Percentiles rank a stretch among this genome's conserved stretches.
Conservation (phyloP, 2,329 filamentous ascomycete species). For the Fusarium sp. region DNA sequence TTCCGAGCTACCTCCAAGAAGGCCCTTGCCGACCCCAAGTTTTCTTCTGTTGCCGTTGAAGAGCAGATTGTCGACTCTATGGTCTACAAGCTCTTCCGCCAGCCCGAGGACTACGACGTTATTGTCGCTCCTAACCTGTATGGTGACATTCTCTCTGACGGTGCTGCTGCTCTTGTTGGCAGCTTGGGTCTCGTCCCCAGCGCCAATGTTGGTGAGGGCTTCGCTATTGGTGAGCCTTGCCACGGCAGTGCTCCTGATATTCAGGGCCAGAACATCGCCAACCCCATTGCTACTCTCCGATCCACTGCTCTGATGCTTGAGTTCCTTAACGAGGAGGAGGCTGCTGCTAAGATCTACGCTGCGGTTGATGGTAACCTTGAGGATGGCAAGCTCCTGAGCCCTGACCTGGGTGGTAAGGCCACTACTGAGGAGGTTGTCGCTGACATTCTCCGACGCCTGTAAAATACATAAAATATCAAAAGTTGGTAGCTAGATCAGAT, state of each 20-base stretch:
- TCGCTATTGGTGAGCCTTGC: conserved; percentile 98
- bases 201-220: conserved; percentile 93
- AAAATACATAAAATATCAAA: conserved; percentile 48
- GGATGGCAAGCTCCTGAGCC: conserved; percentile 84
- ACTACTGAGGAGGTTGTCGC: conserved; percentile 87
- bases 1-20: conserved; percentile 85
- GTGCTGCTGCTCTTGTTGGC: conserved; percentile 92
- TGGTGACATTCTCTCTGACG: conserved; percentile 96
- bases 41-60: conserved; percentile 77
- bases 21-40: conserved; percentile 76
- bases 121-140: conserved; percentile 98
- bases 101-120: conserved; percentile 95
- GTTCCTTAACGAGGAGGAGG: conserved; percentile 88
- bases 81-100: conserved; percentile 99
- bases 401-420: conserved; percentile 90
- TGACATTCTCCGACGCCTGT: conserved; percentile 87
- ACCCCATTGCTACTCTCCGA: conserved; percentile 94
- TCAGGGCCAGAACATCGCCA: conserved; percentile 90
- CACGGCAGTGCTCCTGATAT: conserved; percentile 97
- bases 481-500: conserved; percentile 17
- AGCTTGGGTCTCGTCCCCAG: conserved; percentile 92
- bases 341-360: conserved; percentile 89
- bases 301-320: conserved; percentile 96
- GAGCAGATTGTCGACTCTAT: conserved; percentile 99
- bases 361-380: conserved; percentile 92